Evolutionary conservation across 306 rosid genomes (phyloP), one percentile per base, ranked within the genome.

Genomic region (Pueraria montana): DNA sequence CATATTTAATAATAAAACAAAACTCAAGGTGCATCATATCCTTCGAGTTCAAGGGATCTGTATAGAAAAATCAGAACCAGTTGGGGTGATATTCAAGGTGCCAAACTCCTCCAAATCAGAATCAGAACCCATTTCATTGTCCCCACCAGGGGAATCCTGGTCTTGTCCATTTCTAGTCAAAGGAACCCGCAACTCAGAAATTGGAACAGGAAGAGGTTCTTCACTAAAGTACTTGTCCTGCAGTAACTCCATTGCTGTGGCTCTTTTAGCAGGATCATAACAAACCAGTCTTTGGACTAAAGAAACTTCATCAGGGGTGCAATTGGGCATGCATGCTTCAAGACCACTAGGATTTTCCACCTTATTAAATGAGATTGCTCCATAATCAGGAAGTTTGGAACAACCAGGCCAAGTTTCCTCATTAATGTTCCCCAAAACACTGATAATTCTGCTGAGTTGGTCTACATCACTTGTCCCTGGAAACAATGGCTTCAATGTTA

Each of bases 391-490:
- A 69, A 95, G 98, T 67, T 84, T 82, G 36, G 83, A 86, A 83
- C 94, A 92, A 42, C 88, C 94, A 1, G 88, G 87, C 97, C 98
- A 96, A 13, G 64, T 79, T 76, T 94, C 94, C 76, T 92, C 97
- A 30, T 95, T 86, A 42, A 91, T 75, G 84, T 92, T 84, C 61
- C 99, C 99, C 55, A 96, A 82, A 49, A 91, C 94, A 79, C 81
- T 71, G 10, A 89, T 70, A 73, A 96, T 94, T 77, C 91, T 90
- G 79, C 97, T 85, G 43, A 94, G 87, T 76, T 96, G 99, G 78
- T 96, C 99, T 3, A 94, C 88, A 85, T 96, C 99, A 63, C 92
- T 62, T 55, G 91, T 84, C 72, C 99, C 98, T 0, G 96, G 93
- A 76, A 96, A 94, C 67, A 96, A 86, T 4, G 99, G 98, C 69